phyloP scores from a whole-genome alignment of 345 rosid genomes.

The Viola odorata region DNA sequence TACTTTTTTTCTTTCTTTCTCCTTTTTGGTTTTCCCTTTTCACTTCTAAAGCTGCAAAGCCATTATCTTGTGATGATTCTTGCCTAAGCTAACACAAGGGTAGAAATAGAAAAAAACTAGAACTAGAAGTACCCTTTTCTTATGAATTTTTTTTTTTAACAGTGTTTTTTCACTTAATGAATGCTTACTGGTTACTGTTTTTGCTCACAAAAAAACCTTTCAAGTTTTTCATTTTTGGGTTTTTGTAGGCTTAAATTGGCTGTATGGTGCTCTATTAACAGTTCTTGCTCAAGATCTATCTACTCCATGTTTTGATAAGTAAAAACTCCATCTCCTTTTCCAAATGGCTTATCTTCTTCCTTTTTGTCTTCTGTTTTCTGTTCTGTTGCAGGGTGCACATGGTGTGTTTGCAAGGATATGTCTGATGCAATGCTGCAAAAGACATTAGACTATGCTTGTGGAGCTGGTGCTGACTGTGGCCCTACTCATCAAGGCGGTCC shows the following conservation, averaged over 20 bases:
- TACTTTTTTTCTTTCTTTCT: neutral
- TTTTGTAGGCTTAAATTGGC: neutral
- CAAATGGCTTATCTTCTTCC: neutral
- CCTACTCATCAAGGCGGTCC: slow-evolving; percentile 50
- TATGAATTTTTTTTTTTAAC: neutral
- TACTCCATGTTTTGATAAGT: neutral
- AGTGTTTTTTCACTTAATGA: neutral
- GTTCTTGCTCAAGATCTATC: neutral
- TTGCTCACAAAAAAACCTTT: neutral
- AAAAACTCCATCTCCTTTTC: neutral
- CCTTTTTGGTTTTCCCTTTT: neutral
- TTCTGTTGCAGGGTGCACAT: slow-evolving; percentile 40
- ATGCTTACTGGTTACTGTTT: neutral
- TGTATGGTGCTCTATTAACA: too few relatives aligned
- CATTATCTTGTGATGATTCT: too few relatives aligned
- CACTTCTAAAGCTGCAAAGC: too few relatives aligned
- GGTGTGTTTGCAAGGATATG: slow-evolving; percentile 83
- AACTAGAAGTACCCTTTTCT: too few relatives aligned
- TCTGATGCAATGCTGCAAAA: slow-evolving; percentile 56
- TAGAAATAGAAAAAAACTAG: too few relatives aligned
- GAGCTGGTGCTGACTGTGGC: slow-evolving; percentile 89
- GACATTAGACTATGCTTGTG: slow-evolving; percentile 87
- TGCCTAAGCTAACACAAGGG: too few relatives aligned
- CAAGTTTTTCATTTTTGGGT: neutral
- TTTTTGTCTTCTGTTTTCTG: too few relatives aligned